Evolutionary conservation across 371 early-diverging fungal genomes (phyloP).

Genomic region (Haplosporangium sp.): DNA sequence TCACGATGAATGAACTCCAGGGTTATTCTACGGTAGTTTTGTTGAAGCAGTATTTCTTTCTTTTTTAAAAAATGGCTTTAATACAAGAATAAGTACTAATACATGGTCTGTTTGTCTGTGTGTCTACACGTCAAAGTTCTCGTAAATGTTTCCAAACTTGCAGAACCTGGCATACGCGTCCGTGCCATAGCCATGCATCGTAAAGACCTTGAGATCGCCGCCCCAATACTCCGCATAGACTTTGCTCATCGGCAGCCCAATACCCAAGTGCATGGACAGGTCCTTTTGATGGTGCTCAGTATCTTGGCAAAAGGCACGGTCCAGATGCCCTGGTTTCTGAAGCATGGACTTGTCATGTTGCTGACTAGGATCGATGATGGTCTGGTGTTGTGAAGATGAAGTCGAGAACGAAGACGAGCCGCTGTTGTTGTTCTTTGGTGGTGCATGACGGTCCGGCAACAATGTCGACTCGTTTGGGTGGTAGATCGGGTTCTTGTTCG

Average conservation of each 20-base stretch:
- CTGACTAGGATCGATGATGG: conserved; percentile 37
- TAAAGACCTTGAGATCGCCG: conserved; percentile 75
- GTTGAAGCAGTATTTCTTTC: neutral
- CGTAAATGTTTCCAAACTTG: conserved; percentile 73
- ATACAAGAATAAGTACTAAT: neutral
- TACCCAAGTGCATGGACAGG: conserved; percentile 71
- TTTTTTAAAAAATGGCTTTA: neutral
- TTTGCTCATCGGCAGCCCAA: conserved; percentile 88
- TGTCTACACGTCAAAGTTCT: conserved; percentile 62
- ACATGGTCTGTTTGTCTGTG: neutral
- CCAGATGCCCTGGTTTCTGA: conserved; percentile 22
- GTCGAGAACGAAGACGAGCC: conserved; percentile 6
- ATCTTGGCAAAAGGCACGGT: neutral
- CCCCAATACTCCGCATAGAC: conserved; percentile 92
- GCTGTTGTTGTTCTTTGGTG: conserved; percentile 3
- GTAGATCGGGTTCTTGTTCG: conserved; percentile 6
- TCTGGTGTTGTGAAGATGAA: neutral
- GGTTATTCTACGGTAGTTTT: too few relatives aligned
- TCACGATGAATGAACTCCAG: too few relatives aligned
- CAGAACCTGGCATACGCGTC: conserved; percentile 88
- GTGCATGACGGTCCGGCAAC: conserved; percentile 36
- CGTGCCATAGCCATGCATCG: conserved; percentile 88
- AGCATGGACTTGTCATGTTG: neutral
- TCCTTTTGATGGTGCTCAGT: conserved; percentile 11
- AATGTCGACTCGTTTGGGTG: conserved; percentile 15